Evolutionary conservation across 2,329 filamentous ascomycete species (phyloP), one percentile per base, ranked within the genome.

Genomic region (Bipolaris zeicola): DNA sequence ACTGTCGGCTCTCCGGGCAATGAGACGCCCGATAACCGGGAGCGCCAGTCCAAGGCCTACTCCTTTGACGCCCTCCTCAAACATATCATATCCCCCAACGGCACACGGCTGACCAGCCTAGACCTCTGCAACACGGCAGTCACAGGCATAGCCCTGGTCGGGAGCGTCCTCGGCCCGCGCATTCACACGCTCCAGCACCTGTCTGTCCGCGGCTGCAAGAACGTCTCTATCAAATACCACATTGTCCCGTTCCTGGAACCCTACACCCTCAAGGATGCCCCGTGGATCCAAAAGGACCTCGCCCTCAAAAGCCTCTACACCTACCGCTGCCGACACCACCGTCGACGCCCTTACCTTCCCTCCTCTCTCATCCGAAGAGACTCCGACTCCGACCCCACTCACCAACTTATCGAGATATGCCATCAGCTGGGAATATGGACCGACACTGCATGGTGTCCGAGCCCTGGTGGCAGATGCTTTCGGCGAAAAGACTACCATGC

Each of bases 201-300:
- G 42, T 86, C 84, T 1, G 83, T 87, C 45, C 82, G 85, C 20
- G 85, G 85, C 18, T 87, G 85, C 77, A 86, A 87, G 73, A 86
- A 87, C 68, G 85, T 87, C 36, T 86, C 84, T 11, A 80, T 87
- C 62, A 87, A 87, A 67, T 87, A 87, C 67, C 84, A 87, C 66
- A 83, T 87, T 57, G 83, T 86, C 50, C 85, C 85, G 2, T 86
- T 85, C 62, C 78, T 79, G 39, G 76, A 76, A 58, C 71, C 77
- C 3, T 76, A 77, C 77, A 73, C 75, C 4, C 79, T 73, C n/a
- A 66, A 68, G 16, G 68, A 78, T 74, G 70, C 68, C 52, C 70
- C 75, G 3, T 79, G 80, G 75, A 73, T 72, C 53, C 76, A 74
- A 46, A 77, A 71, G 31, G 76, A 77, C 28, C 79, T 85, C 38